These are phyloP conservation scores for Fusarium circinatum DNA, from an alignment of 2,329 filamentous ascomycete genomes.

Conservation along the genomic window DNA sequence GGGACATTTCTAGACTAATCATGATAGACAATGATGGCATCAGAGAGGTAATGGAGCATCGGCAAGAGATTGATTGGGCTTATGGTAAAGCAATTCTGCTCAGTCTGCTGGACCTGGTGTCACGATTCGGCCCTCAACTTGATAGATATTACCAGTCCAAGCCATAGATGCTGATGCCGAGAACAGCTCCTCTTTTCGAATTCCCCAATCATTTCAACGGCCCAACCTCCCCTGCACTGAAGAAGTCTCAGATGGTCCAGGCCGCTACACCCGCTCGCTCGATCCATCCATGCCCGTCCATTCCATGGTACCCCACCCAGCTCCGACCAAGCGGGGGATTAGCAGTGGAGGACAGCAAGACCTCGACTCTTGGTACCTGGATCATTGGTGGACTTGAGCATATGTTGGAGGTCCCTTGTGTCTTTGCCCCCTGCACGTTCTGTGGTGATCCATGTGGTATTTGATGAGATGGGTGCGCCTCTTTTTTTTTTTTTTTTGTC, in stretches of 20 bases:
- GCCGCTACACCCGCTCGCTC: constrained; percentile 26
- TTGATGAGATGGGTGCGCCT: constrained; percentile 8
- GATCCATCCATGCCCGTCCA: neutral
- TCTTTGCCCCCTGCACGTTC: neutral
- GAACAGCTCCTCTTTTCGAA: neutral
- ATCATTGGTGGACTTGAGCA: constrained; percentile 35
- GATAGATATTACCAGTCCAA: neutral
- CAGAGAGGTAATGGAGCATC: neutral
- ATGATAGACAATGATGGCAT: constrained; percentile 12
- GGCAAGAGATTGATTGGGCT: neutral
- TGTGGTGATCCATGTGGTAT: constrained; percentile 22
- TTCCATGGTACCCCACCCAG: constrained; percentile 12
- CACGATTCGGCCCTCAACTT: constrained; percentile 12
- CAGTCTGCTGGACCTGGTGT: neutral
- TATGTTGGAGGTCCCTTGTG: constrained; percentile 34
- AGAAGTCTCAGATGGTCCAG: constrained; percentile 35
- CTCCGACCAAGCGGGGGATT: constrained; percentile 31
- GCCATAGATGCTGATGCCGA: constrained; percentile 3
- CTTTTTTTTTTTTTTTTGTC: neutral
- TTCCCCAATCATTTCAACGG: constrained; percentile 9
- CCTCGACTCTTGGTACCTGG: constrained; percentile 32
- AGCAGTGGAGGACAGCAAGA: constrained; percentile 11
- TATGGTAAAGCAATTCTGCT: neutral
- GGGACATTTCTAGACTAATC: neutral
- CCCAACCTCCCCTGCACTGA: constrained; percentile 1